phyloP scores from a whole-genome alignment of 129 eudicot species.

The Calendula officinalis region DNA sequence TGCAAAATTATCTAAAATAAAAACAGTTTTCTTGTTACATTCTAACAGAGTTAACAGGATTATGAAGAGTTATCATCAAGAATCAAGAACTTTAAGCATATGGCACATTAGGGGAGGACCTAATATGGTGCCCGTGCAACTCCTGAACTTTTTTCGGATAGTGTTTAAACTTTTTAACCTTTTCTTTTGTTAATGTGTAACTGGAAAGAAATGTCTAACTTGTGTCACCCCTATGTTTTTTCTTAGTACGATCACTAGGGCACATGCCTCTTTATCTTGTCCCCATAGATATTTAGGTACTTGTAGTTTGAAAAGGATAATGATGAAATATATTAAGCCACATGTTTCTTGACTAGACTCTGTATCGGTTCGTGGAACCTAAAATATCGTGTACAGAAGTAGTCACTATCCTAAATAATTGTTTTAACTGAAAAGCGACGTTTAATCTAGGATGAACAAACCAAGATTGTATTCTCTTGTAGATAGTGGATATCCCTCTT shows the following conservation, averaged over 20 bases:
- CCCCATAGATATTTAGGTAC: constrained; percentile 12
- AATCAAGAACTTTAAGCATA: background rate
- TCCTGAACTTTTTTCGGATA: too few species aligned
- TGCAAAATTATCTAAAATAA: too few species aligned
- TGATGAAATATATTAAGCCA: constrained; percentile 11
- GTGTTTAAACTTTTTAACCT: too few species aligned
- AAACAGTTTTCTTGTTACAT: background rate
- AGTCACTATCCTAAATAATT: constrained; percentile 22
- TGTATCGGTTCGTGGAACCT: constrained; percentile 1
- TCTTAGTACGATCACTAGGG: background rate
- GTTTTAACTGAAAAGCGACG: constrained; percentile 22
- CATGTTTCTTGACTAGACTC: constrained; percentile 5
- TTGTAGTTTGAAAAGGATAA: constrained; percentile 20
- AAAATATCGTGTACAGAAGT: constrained; percentile 11
- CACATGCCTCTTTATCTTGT: background rate
- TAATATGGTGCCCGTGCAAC: too few species aligned
- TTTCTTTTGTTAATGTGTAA: too few species aligned
- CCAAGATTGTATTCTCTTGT: constrained; percentile 1
- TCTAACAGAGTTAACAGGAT: background rate
- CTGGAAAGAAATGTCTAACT: too few species aligned
- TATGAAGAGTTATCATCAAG: constrained; percentile 12
- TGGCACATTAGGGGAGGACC: too few species aligned
- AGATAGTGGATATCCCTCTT: constrained; percentile 15
- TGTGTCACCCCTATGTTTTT: too few species aligned
- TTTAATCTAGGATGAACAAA: constrained; percentile 12